Evolutionary conservation across 1,284 basidiomycete genomes (phyloP), one percentile per base, ranked within the genome.

Genomic region (Hymenochaete sp.): DNA sequence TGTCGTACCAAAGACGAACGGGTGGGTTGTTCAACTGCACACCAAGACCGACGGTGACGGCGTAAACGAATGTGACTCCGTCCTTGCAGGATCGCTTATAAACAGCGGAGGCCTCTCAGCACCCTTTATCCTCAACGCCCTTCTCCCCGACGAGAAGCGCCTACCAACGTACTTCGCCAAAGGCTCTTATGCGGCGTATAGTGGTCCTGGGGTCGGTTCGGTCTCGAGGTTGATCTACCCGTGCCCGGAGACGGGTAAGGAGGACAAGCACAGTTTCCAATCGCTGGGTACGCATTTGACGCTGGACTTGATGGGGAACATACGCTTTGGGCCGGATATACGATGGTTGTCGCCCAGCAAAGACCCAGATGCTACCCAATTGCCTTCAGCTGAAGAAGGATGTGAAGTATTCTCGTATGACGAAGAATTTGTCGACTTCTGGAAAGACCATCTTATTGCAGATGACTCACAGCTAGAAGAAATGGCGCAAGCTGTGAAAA

Each of bases 271-370:
- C 50, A 72, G 72, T 4, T 87, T 89, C 60, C 77, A 83, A 49
- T 85, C 85, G 2, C 70, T 96, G 8, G 93, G 93, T 2, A 93
- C 91, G 8, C 93, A 96, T 66, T 70, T 93, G 24, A 96, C 92
- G 5, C 67, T 98, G 33, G 90, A 95, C 62, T 61, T 99, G 48
- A 75, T 86, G 44, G 88, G 90, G 0, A 86, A 88, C 54, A 73
- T 98, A 42, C 78, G 80, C 19, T 98, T 99, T 60, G 95, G 95
- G 0, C 96, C 95, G 2, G 93, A 98, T 58, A 73, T 93, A 6
- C 85, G 97, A 59, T 92, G 89, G 80, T 71, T 97, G 57, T 72
- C 74, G 4, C 74, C 77, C 18, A 13, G 14, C 16, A 29, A 25
- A 2, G 39, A 2, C 10, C 37, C 47, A 13, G 38, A 33, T 28